Evolutionary conservation across 495 filamentous ascomycete species (phyloP), one percentile per base, ranked within the genome.

Genomic region (Wilcoxina mikolae): DNA sequence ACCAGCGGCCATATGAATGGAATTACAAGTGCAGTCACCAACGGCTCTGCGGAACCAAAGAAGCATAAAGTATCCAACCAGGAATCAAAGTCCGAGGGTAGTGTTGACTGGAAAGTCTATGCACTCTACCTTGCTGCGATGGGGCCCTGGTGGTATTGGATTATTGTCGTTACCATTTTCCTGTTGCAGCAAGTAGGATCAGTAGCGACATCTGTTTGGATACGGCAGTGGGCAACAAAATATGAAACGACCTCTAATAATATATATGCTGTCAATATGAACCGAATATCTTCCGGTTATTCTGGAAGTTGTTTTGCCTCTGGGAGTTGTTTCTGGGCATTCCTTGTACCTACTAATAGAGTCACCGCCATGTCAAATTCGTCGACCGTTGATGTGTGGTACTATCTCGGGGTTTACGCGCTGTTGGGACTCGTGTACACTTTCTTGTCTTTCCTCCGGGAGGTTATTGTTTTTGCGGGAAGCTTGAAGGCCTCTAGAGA

Each of bases 111-210:
- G 76, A 72, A 74, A 24, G 87, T 94, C 44, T 79, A 96, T 62
- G 71, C 74, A 28, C 80, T 94, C 63, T 99, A 95, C 67, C 74
- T 99, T 18, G 65, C 66, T 20, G 76, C 87, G 43, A 96, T 96
- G 93, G 93, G 93, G 7, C 74, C 78, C 3, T 95, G 89, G 88
- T 85, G 85, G 74, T 99, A 88, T 65, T 99, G 93, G 93, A 62
- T 82, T 42, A 62, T 80, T 44, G 84, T 89, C 20, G 66, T 80
- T 20, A 46, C 78, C 0, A 77, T 85, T 39, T 96, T 99, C 64
- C 76, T 71, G 12, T 69, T 81, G 43, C 86, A 95, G 64, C 90
- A 96, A 65, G 60, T 93, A 25, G 81, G 81, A 17, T 81, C 82
- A 11, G 84, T 96, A 12, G 84, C 83, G 9, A 87, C 85, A 17